phyloP scores from a whole-genome alignment of 805 yeast genomes.

The Yarrowia bubula region DNA sequence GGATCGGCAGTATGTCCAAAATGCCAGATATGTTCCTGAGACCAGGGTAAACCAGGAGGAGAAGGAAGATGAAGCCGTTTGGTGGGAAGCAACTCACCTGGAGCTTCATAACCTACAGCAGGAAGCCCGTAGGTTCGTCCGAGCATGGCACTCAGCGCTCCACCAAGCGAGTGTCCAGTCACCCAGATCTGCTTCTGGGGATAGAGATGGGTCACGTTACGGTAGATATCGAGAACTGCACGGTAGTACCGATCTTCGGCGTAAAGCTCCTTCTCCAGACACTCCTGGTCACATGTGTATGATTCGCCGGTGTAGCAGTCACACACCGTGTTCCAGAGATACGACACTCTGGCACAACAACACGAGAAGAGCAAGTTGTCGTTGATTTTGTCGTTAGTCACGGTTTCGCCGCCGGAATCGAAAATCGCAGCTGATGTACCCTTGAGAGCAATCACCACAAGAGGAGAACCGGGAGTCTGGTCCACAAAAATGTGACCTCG shows the following conservation, averaged over 20 bases:
- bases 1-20: slow-evolving; percentile 98
- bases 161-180: slow-evolving; percentile 95
- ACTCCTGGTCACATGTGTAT: slow-evolving; percentile 83
- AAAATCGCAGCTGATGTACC: slow-evolving; percentile 87
- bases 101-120: slow-evolving; percentile 86
- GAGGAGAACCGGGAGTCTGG: slow-evolving; percentile 44
- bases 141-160: slow-evolving; percentile 72
- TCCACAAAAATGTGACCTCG: slow-evolving; percentile 87
- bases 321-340: slow-evolving; percentile 92
- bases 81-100: slow-evolving; percentile 85
- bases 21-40: slow-evolving; percentile 87
- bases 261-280: slow-evolving; percentile 73
- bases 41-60: slow-evolving; percentile 84
- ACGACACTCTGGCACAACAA: slow-evolving; percentile 91
- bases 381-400: slow-evolving; percentile 74
- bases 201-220: slow-evolving; percentile 63
- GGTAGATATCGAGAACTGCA: slow-evolving; percentile 72
- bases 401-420: slow-evolving; percentile 59
- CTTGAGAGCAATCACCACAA: slow-evolving; percentile 76
- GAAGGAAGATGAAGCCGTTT: slow-evolving; percentile 81
- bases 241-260: slow-evolving; percentile 78
- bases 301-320: slow-evolving; percentile 78
- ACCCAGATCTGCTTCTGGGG: slow-evolving; percentile 74
- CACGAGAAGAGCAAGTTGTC: slow-evolving; percentile 90
- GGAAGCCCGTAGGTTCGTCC: slow-evolving; percentile 92